Base-by-base conservation (phyloP, 2,329 filamentous ascomycete species). In the Colletotrichum orbiculare region DNA sequence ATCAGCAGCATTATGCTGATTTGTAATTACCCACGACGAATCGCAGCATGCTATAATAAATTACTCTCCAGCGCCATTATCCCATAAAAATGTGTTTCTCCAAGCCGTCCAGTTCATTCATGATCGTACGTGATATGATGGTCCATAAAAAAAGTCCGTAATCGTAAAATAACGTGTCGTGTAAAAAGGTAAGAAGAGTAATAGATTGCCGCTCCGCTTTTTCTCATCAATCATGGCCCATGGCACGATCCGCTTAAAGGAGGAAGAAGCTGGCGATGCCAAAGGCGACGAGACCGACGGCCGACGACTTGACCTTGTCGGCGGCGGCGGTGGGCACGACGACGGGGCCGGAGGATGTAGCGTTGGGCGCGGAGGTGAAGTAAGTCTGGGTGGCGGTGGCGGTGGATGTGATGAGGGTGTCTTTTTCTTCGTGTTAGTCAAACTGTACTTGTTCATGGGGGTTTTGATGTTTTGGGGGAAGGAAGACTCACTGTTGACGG, bases 241-340 rank as follows among this genome's bases (percentile, higher is more conserved):
- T 42, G 11, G 35, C 11, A 38, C 34, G 13, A n/a, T 4, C 39
- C 38, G 5, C 6, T 68, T 71, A 78, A 60, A 77, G 52, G 69
- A 77, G 71, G 67, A 77, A 71, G 53, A 78, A 68, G 15, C 75
- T 73, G 71, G 78, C 73, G 68, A 77, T 74, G 67, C 75, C 75
- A 64, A 78, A 78, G 41, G 74, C 76, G 60, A 78, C 58, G n/a
- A 78, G 69, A 39, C 76, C 76, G 46, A 68, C 72, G 66, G 76
- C 73, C 53, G 76, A 78, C 49, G 69, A 69, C 66, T 76, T 71
- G 73, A 66, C 48, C 60, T 50, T 64, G 54, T 64, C 62, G 54
- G 64, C 68, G 13, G 74, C 75, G 38, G 75, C 76, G 15, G 74
- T 76, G 11, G 74, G 74, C 15, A 73, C 72, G 42, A 71, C 70